phyloP scores from a whole-genome alignment of 83 land plant species.

The Picea abies region DNA sequence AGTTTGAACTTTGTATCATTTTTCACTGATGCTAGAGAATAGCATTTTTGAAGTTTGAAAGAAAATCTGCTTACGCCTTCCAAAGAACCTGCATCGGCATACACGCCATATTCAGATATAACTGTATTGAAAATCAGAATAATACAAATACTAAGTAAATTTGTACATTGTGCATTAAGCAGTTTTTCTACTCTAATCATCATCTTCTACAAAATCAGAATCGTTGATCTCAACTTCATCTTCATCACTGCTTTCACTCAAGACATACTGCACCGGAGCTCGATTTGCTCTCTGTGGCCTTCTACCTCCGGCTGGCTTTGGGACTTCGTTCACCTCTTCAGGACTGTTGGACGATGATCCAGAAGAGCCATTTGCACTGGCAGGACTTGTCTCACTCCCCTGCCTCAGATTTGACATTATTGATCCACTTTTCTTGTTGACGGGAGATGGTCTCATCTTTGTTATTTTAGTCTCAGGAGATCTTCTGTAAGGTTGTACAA shows the following conservation, averaged over 20 bases:
- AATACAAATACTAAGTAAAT: no score
- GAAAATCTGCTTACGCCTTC: no score
- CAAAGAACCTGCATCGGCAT: no score
- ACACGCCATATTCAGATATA: no score
- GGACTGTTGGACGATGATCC: constrained; percentile 14
- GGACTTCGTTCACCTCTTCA: constrained; percentile 1
- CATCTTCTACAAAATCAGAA: background rate
- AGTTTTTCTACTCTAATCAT: no score
- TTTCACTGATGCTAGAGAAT: no score
- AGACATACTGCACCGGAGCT: constrained; percentile 41
- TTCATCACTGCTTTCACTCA: constrained; percentile 60
- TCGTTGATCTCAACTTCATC: constrained; percentile 18
- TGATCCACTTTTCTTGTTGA: constrained; percentile 92
- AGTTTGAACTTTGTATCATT: no score
- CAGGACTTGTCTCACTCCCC: constrained; percentile 14
- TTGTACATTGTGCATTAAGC: no score
- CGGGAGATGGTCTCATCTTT: constrained; percentile 88
- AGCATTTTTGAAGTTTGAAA: no score
- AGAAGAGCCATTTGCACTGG: constrained; percentile 19
- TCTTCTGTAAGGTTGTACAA: constrained; percentile 13
- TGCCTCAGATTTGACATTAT: constrained; percentile 29
- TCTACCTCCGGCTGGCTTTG: constrained; percentile 23
- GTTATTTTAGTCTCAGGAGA: constrained; percentile 92
- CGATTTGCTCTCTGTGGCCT: constrained; percentile 61
- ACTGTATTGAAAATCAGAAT: no score